Percentiles rank a stretch among this genome's conserved stretches.
These are phyloP conservation scores for Bolboschoenoplectus hybrid DNA, from an alignment of 202 grass and related monocot genomes.

Conservation along the genomic window DNA sequence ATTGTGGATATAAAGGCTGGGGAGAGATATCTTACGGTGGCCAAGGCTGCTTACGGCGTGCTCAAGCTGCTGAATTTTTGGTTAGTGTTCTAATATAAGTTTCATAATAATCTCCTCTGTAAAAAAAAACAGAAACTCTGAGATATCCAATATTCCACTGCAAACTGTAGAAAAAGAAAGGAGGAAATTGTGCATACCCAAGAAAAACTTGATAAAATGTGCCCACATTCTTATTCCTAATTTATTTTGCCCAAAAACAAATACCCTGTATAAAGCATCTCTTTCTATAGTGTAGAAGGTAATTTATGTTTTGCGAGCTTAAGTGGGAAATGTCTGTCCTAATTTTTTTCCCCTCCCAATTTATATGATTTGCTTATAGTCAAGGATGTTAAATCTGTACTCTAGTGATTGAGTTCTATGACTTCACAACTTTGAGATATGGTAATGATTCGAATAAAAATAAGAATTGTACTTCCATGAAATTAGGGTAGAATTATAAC, in stretches of 20 bases:
- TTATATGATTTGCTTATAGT: background rate
- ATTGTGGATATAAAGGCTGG: conserved; percentile 93
- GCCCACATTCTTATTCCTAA: background rate
- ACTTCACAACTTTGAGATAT: background rate
- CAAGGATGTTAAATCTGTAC: background rate
- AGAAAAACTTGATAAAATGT: background rate
- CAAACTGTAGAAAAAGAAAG: background rate
- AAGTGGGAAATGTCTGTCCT: background rate
- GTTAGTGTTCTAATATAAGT: conserved; percentile 40
- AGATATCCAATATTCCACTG: background rate
- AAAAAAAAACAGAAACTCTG: background rate
- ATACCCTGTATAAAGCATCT: conserved; percentile 2
- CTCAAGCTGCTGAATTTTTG: conserved; percentile 86
- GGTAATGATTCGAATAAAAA: background rate
- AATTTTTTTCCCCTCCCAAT: background rate
- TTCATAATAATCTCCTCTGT: background rate
- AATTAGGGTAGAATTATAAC: background rate
- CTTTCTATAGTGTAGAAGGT: background rate
- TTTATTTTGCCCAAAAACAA: background rate
- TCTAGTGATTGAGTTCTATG: background rate
- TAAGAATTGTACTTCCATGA: background rate
- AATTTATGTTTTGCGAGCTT: background rate
- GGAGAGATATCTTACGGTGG: conserved; percentile 96
- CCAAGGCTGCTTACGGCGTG: conserved; percentile 65
- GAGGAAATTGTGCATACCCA: background rate